Base-by-base conservation (phyloP, 2,329 filamentous ascomycete species). In the Lojkania enalia region DNA sequence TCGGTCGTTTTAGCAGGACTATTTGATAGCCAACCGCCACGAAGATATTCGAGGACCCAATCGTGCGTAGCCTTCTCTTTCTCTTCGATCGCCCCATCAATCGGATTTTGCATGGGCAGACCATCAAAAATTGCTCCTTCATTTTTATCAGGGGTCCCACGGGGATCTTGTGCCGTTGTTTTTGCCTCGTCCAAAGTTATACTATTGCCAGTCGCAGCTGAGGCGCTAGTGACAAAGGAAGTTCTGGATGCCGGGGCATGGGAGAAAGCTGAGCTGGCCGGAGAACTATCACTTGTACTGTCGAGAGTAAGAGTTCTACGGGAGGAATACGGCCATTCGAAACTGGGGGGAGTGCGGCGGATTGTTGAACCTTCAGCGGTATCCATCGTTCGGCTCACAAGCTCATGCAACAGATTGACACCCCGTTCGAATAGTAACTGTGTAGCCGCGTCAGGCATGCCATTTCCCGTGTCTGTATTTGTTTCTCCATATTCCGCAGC, bases 41-140 rank as follows among this genome's bases (percentile, higher is more conserved):
- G 47, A 15, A 49, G 47, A 39, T 49, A 49, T 31, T 49, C 47
- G 20, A 49, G 29, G 18, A 46, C 43, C 47, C 47, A 49, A 27
- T 42, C 39, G 20, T 38, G 32, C 14, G 39, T 40, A 3, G 42
- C 18, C 27, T 39, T 49, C 2, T 12, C 18, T 29, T 33, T 42
- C 7, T 15, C 21, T 32, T 29, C 35, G 12, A 12, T 7, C 13
- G 12, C 6, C 14, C 35, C 39, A 35, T 42, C 32, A 5, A 37
- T 19, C 30, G 23, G 11, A 35, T 42, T 12, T 12, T 37, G 21
- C 21, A 4, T 23, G 16, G 13, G 27, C 19, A 20, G 15, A 16
- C 13, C 21, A n/a, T n/a, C n/a, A n/a, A n/a, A n/a, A n/a, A n/a
- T n/a, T n/a, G n/a, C n/a, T n/a, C n/a, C n/a, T n/a, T n/a, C n/a